Percentiles rank a stretch among this genome's conserved stretches.
Evolutionary conservation across 352 stramenopile species (phyloP).

Genomic region (Globisporangium lucens): DNA sequence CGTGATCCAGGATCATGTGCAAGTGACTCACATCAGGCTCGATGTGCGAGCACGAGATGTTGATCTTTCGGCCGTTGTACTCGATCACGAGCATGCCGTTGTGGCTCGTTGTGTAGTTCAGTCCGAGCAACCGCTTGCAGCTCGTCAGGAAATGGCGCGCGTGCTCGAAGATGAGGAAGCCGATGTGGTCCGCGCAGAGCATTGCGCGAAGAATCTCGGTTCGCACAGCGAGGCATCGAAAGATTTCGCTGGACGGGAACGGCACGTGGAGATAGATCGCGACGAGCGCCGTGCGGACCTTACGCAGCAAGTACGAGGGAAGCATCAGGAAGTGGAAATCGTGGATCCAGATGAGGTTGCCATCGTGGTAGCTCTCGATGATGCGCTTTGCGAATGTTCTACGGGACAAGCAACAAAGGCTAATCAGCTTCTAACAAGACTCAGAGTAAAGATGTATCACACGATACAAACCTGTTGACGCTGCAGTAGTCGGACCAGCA

Average conservation of each 20-base stretch:
- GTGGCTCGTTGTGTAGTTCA: constrained; percentile 90
- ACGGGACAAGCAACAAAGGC: background rate
- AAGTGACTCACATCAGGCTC: constrained; percentile 89
- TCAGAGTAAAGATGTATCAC: background rate
- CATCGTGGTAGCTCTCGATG: constrained; percentile 74
- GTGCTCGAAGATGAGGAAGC: constrained; percentile 94
- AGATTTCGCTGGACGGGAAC: constrained; percentile 98
- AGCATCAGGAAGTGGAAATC: constrained; percentile 98
- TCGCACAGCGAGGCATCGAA: constrained; percentile 90
- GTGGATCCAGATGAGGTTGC: constrained; percentile 96
- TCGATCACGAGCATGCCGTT: constrained; percentile 91
- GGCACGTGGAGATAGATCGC: constrained; percentile 98
- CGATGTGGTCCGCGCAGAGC: constrained; percentile 90
- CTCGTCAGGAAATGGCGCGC: constrained; percentile 90
- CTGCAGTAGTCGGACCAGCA: constrained; percentile 81
- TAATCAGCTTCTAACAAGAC: background rate
- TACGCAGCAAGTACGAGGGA: constrained; percentile 93
- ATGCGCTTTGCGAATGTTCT: constrained; percentile 46
- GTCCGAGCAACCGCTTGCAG: constrained; percentile 92
- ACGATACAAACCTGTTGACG: constrained; percentile 41
- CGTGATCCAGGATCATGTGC: constrained; percentile 58
- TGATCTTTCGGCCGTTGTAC: constrained; percentile 95
- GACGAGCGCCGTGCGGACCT: constrained; percentile 90
- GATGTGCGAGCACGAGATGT: constrained; percentile 96
- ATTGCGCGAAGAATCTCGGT: constrained; percentile 91